Base-by-base conservation (phyloP, 2,329 filamentous ascomycete species). In the Nectriaceae sp. region DNA sequence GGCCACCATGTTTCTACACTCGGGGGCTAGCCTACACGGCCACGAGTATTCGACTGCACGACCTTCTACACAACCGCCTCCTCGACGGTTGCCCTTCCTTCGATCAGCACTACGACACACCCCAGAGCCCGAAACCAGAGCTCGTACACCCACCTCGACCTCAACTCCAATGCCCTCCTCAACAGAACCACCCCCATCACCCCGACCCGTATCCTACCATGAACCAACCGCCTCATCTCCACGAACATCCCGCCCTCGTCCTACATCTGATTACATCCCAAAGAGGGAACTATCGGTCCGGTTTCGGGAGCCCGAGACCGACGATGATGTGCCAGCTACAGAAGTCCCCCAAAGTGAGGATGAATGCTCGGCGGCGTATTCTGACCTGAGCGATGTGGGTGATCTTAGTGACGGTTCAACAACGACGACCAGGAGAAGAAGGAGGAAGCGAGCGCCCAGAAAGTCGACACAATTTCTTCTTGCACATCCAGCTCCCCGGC, bases 401-500 rank as follows among this genome's bases (percentile, higher is more conserved):
- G 70, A 70, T 38, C 49, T 74, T 21, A 79, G 75, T 59, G 77
- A 79, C 48, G 66, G 64, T n/a, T 73, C 75, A 43, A 68, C 72
- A 11, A 54, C 64, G 20, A 71, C 70, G 49, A 62, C 61, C 21
- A 66, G 66, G 13, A 62, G 68, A 43, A 68, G 65, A 24, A 72
- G 67, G 47, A 72, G 70, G 49, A 78, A 76, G 61, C 74, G 76
- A 10, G 58, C 68, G 1, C 68, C 72, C 4, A 75, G 82, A 50
- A 78, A 76, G 43, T 84, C 80, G 62, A 88, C 84, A 3, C 78
- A 75, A 5, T 90, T 81, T 65, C 75, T 82, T 44, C 75, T 91
- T 35, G 88, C 86, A 37, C 85, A 87, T 54, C 87, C 88, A 0
- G 75, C 86, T 49, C 75, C 87, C 53, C 73, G 77, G 60, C 64